phyloP scores from a whole-genome alignment of 73 alveolate species.

The Paramecium octaurelia region DNA sequence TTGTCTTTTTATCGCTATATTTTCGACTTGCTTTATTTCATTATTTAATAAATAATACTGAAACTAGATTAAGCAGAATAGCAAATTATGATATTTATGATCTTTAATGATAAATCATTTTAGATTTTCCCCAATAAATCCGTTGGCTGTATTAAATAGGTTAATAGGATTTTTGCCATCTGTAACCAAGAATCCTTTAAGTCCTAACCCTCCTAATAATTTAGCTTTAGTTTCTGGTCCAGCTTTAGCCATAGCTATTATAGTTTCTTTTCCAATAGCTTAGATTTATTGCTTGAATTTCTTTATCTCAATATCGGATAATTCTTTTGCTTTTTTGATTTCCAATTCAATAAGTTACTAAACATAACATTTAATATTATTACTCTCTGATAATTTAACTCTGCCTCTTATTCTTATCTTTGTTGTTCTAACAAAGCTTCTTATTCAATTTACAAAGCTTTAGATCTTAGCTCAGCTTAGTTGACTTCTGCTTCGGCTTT shows the following conservation, averaged over 20 bases:
- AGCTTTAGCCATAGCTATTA: constrained; percentile 81
- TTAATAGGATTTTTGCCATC: constrained; percentile 84
- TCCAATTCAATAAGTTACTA: constrained; percentile 72
- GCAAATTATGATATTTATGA: not conserved
- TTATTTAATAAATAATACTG: not conserved
- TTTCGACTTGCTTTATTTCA: too few species aligned
- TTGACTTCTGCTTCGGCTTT: constrained; percentile 41
- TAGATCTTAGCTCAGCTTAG: constrained; percentile 6
- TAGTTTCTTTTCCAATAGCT: constrained; percentile 77
- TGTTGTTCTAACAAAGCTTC: constrained; percentile 8
- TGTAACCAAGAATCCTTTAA: constrained; percentile 82
- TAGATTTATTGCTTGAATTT: constrained; percentile 75
- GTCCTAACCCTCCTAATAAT: constrained; percentile 75
- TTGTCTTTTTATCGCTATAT: not conserved
- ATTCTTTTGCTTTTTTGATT: constrained; percentile 67
- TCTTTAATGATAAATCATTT: not conserved
- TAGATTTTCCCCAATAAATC: constrained; percentile 62
- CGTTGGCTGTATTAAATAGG: constrained; percentile 78
- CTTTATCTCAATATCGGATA: constrained; percentile 72
- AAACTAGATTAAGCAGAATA: not conserved
- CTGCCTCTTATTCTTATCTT: constrained; percentile 30
- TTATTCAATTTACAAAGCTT: constrained; percentile 8
- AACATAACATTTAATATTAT: not conserved
- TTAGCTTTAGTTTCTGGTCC: constrained; percentile 89
- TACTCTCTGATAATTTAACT: not conserved